Percentiles rank a stretch among this genome's conserved stretches.
These are phyloP conservation scores for Pyrus hybrid DNA, from an alignment of 331 rosid genomes.

Conservation along the genomic window DNA sequence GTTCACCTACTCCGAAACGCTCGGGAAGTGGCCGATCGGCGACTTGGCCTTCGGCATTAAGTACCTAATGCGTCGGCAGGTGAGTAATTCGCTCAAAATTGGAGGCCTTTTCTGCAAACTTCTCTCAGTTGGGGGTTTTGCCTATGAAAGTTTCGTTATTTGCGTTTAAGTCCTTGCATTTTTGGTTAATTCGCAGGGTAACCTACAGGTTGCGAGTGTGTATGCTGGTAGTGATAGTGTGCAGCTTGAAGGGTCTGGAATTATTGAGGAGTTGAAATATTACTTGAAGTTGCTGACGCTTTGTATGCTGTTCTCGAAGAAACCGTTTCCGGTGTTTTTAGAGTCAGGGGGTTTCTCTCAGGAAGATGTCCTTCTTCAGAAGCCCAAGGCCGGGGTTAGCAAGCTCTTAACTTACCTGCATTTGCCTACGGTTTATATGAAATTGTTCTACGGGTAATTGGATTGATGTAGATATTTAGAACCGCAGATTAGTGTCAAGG, in stretches of 20 bases:
- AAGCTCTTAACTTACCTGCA: background rate
- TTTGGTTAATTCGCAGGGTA: conserved; percentile 45
- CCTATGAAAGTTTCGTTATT: background rate
- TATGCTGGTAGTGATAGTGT: conserved; percentile 75
- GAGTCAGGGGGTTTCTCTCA: conserved; percentile 70
- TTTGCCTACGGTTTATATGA: background rate
- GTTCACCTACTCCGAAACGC: conserved; percentile 78
- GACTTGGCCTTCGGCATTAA: conserved; percentile 97
- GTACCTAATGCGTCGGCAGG: conserved; percentile 91
- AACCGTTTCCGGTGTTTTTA: conserved; percentile 83
- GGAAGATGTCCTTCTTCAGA: conserved; percentile 87
- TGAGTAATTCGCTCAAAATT: background rate
- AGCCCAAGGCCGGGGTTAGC: conserved; percentile 95
- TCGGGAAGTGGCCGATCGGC: conserved; percentile 96
- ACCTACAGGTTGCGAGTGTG: conserved; percentile 80
- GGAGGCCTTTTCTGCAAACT: background rate
- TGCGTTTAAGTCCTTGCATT: background rate
- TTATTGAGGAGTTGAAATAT: conserved; percentile 55
- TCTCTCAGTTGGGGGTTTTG: background rate
- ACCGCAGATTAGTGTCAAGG: background rate
- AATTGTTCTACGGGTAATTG: background rate
- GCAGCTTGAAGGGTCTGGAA: conserved; percentile 60
- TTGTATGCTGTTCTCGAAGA: conserved; percentile 79
- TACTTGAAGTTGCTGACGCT: conserved; percentile 68
- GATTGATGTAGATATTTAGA: background rate